phyloP scores from a whole-genome alignment of 306 rosid genomes.

The Acacia acuminata region DNA sequence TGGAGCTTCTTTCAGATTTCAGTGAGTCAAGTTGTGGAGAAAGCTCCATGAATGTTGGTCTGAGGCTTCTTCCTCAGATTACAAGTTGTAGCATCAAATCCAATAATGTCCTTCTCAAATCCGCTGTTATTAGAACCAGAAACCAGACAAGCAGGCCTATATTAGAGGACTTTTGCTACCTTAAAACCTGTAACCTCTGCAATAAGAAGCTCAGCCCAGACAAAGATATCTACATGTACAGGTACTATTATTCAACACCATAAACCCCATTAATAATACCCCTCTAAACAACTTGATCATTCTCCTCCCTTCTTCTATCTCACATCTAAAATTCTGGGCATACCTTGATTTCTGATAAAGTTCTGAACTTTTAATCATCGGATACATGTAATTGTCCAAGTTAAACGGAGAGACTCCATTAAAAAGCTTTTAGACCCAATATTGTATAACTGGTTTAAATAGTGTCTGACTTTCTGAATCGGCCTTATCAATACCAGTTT shows the following conservation, averaged over 20 bases:
- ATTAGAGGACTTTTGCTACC: background rate
- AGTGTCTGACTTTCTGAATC: too few relatives aligned
- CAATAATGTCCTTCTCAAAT: slow-evolving; percentile 19
- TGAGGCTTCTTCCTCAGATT: slow-evolving; percentile 23
- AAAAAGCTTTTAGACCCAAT: background rate
- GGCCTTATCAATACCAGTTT: too few relatives aligned
- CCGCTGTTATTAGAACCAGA: background rate
- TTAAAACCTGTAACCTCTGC: slow-evolving; percentile 26
- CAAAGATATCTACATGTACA: slow-evolving; percentile 30
- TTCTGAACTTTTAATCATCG: background rate
- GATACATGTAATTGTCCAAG: background rate
- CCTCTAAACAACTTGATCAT: background rate
- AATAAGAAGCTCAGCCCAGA: slow-evolving; percentile 23
- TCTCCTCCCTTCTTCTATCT: background rate
- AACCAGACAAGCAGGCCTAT: background rate
- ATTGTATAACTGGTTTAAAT: too few relatives aligned
- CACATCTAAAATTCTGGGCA: background rate
- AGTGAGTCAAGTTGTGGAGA: slow-evolving; percentile 6
- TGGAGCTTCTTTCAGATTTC: slow-evolving; percentile 29
- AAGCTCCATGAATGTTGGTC: slow-evolving; percentile 8
- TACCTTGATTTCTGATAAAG: slow-evolving; percentile 3
- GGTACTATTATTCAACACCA: slow-evolving; percentile 1
- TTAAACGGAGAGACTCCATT: background rate
- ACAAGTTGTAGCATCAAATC: background rate
- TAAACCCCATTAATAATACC: background rate